Evolutionary conservation across 1,139 yeast species (phyloP), one percentile per base, ranked within the genome.

Genomic region (Pichia sp.): DNA sequence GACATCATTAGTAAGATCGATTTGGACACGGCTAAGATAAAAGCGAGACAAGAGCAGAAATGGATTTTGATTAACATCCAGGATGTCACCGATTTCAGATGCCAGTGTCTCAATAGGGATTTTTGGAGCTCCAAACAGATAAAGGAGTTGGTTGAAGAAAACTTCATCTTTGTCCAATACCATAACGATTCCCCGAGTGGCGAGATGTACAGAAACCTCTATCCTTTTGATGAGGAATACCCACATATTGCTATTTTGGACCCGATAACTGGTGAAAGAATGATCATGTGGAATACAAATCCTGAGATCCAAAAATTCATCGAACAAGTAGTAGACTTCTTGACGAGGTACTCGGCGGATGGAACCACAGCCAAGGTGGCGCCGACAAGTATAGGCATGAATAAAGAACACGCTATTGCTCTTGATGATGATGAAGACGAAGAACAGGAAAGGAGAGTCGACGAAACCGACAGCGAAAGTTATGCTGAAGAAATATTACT

Each of bases 241-340:
- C 99, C 99, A 1, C 97, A 93, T 67, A 83, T 95, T 46, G 90
- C 97, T 2, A 88, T 95, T 46, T 69, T 95, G 54, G 99, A 95
- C 67, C 97, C 99, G 1, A 81, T 92, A 67, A 93, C 99, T 0
- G 98, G 98, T 14, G 99, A 93, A 70, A 77, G 96, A 58, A 79
- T 90, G 55, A 78, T 79, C 61, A 76, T 76, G 57, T 92, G 97
- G 96, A 83, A 82, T 14, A 72, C 67, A 46, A 84, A 83, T 1
- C 95, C 95, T 0, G 72, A 73, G 41, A 75, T 78, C 0, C 71
- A 71, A 9, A 71, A 70, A 30, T 92, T 93, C 83, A 67, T 85
- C 20, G 77, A 78, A 46, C 86, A 84, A 49, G 79, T 84, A 1
- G 76, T 79, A 34, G 77, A 76, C 24, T 87, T 87, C 67, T 73